Base-by-base conservation (phyloP, 2,329 filamentous ascomycete species). In the Neocatenulostroma microsporum region DNA sequence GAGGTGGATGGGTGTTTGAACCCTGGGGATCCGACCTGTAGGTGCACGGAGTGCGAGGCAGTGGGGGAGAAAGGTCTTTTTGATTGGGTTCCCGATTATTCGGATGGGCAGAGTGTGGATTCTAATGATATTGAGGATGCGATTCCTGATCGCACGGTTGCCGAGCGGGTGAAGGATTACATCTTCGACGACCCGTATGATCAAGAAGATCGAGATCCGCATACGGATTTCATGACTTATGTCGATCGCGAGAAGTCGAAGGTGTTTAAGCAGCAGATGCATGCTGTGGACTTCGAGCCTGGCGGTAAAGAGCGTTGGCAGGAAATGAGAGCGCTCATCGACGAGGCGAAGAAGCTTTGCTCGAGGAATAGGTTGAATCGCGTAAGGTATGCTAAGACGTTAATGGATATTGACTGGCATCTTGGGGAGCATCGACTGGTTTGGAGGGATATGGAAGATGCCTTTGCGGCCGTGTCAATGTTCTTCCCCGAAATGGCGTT, bases 241-340 rank as follows among this genome's bases (percentile, higher is more conserved):
- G 37, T 43, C 24, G 40, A 45, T 3, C 10, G 61, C 51, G 53
- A 49, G 55, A 58, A 50, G 39, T 49, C 41, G 29, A 36, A 34
- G 60, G 53, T 52, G 6, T 65, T 68, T 49, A 66, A 70, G 34
- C 53, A 67, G 30, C 53, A 56, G 19, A 70, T 66, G 54, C 68
- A 70, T 38, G 51, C 57, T 4, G 66, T 57, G 4, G 67, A 71
- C 30, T 45, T 68, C 2, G 62, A 66, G 31, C 61, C 63, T 1
- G 55, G 60, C 3, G 59, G 60, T 1, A 56, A 58, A 18, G 50
- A 56, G 28, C 57, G 54, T 34, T 67, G 65, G 42, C 31, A 53
- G 2, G 61, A 67, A 34, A 55, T 59, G 14, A 52, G 55, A 28
- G 49, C 53, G 3, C 57, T 69, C 37, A 48, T 64, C 20, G 45